A percentile compares a stretch with the other conserved stretches of the same genome.
Conservation (phyloP, 1,139 yeast species). For the Suhomyces wounanorum region DNA sequence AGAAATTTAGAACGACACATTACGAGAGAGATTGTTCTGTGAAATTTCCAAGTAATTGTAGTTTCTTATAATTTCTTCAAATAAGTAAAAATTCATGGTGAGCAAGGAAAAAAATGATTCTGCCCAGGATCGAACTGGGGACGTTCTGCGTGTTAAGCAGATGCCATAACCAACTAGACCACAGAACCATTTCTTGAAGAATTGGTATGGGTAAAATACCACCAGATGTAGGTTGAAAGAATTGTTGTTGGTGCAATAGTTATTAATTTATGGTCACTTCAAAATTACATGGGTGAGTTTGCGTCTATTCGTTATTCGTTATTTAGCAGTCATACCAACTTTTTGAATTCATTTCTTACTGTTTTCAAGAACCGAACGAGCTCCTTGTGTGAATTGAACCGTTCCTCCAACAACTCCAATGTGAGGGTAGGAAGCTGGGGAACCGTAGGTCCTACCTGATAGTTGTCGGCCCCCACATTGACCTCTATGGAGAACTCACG, state of each 20-base stretch:
- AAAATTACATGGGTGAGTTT: background rate
- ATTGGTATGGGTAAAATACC: no score
- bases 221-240: no score
- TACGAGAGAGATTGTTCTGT: no score
- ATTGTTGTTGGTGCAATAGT: no score
- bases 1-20: no score
- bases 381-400: conserved; percentile 39
- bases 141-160: conserved; percentile 99
- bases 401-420: conserved; percentile 23
- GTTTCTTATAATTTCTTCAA: no score
- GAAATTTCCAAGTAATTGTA: no score
- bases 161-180: conserved; percentile 34
- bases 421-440: conserved; percentile 35
- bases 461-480: conserved; percentile 37
- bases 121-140: conserved; percentile 99
- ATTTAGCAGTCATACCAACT: conserved; percentile 1
- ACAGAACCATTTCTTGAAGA: conserved; percentile 12
- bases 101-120: conserved; percentile 56
- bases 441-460: conserved; percentile 30
- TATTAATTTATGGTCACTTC: background rate
- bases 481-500: conserved; percentile 41
- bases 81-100: background rate
- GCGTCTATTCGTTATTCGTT: conserved; percentile 2
- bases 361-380: conserved; percentile 42
- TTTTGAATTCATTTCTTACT: conserved; percentile 26